Base-by-base conservation (phyloP, 345 rosid genomes). In the Mallotus nudiflorus region DNA sequence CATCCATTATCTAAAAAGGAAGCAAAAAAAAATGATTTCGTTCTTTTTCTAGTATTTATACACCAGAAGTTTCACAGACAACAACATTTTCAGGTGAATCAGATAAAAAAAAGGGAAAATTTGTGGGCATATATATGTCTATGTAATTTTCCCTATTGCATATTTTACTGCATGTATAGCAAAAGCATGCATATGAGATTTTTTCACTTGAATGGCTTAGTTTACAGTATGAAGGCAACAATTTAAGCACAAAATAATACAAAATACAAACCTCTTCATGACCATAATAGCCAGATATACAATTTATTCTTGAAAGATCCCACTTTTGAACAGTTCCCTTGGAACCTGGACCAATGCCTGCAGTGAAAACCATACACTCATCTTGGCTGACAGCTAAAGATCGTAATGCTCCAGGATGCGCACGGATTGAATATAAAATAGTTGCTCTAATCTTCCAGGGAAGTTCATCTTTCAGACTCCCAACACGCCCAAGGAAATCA, bases 321-420 rank as follows among this genome's bases (percentile, higher is more conserved):
- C 98, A 93, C 82, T 86, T 93, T 77, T 86, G 96, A 57, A 93
- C 90, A 48, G 90, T 91, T 76, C 98, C 98, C 82, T 85, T 91
- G 78, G 87, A 93, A 67, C 97, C 98, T 68, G 93, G 88, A 82
- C 93, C 92, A 68, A 82, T 82, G 29, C 98, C 97, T 73, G 98
- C 94, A 70, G 97, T 91, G 78, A 87, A 91, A 78, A 91, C 85
- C 39, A 87, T 84, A 82, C 85, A 82, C 75, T 93, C 98, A 79
- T 93, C 96, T 78, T 85, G 87, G 71, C 86, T 82, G 78, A 86
- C 92, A 29, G 93, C 93, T 74, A 91, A 75, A 69, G 92, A 88
- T 84, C 96, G 86, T 75, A 93, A 64, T 63, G 90, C 91, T 80
- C 98, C 96, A 54, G 85, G 91, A 79, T 93, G 96, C 49, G 97